Conservation (phyloP, 352 stramenopile species). For the Globisporangium apiculatum region DNA sequence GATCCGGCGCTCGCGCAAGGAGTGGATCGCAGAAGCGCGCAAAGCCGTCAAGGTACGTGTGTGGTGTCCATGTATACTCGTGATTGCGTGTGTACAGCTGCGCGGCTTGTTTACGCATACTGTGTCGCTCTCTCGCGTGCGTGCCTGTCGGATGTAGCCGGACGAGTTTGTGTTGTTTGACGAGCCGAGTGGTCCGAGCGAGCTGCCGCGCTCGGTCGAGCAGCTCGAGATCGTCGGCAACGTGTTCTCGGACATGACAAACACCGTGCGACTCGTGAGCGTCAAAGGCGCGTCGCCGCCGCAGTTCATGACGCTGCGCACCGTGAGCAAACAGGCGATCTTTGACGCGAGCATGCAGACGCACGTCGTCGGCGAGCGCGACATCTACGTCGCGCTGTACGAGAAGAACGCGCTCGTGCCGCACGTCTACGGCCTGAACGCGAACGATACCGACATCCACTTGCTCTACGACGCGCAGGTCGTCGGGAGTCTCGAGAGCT, state of each 20-base stretch:
- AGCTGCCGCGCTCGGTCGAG: conserved; percentile 39
- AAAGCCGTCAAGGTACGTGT: conserved; percentile 45
- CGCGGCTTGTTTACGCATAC: background rate
- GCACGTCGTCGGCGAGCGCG: conserved; percentile 71
- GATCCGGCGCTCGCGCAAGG: conserved; percentile 59
- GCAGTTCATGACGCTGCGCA: conserved; percentile 64
- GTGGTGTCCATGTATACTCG: background rate
- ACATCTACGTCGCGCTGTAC: conserved; percentile 80
- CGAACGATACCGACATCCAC: conserved; percentile 80
- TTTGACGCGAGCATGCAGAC: conserved; percentile 77
- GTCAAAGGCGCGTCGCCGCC: conserved; percentile 49
- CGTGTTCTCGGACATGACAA: conserved; percentile 68
- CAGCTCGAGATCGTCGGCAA: conserved; percentile 67
- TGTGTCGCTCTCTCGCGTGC: background rate
- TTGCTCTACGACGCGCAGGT: conserved; percentile 75
- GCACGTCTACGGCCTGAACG: conserved; percentile 57
- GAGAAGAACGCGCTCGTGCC: conserved; percentile 71
- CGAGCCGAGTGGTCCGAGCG: conserved; percentile 23
- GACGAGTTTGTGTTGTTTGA: conserved; percentile 57
- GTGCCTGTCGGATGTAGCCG: conserved; percentile 18
- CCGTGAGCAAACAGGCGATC: conserved; percentile 76
- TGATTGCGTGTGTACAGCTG: background rate
- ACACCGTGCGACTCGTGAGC: conserved; percentile 64
- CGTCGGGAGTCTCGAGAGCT: conserved; percentile 76
- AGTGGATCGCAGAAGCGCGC: conserved; percentile 45